Conservation (phyloP, 768 basidiomycete genomes). For the Lentinula lateritia region DNA sequence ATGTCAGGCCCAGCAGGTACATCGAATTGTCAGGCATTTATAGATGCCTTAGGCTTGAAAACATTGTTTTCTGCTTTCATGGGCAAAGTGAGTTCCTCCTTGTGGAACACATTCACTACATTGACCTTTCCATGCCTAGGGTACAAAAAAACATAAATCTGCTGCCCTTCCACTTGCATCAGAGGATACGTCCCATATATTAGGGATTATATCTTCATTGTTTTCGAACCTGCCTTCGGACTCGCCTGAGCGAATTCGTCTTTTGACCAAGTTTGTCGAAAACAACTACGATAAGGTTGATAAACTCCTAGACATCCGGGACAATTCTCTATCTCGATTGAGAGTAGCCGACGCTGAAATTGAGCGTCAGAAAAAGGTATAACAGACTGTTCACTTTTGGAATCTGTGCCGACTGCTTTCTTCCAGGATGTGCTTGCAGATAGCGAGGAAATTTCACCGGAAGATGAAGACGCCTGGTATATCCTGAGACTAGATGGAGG, state of each 20-base stretch:
- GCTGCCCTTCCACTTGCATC: slow-evolving; percentile 43
- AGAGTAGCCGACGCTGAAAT: slow-evolving; percentile 61
- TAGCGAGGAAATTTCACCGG: slow-evolving; percentile 50
- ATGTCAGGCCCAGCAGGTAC: slow-evolving; percentile 74
- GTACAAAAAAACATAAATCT: slow-evolving; percentile 61
- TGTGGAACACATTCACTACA: slow-evolving; percentile 1
- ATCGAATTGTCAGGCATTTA: slow-evolving; percentile 73
- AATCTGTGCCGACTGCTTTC: neutral
- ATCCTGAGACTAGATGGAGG: slow-evolving; percentile 85
- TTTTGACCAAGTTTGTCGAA: slow-evolving; percentile 94
- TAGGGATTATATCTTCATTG: slow-evolving; percentile 85
- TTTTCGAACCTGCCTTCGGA: slow-evolving; percentile 86
- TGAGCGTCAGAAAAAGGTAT: slow-evolving; percentile 59
- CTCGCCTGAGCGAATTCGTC: slow-evolving; percentile 69
- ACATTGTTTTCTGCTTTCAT: slow-evolving; percentile 88
- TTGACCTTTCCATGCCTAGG: slow-evolving; percentile 21
- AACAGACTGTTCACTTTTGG: slow-evolving; percentile 8
- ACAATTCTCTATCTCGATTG: slow-evolving; percentile 58
- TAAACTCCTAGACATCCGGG: slow-evolving; percentile 84
- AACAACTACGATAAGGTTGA: slow-evolving; percentile 91
- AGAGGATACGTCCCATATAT: slow-evolving; percentile 83
- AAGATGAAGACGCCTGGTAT: slow-evolving; percentile 76
- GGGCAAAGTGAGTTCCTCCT: slow-evolving; percentile 69
- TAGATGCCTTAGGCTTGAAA: slow-evolving; percentile 85
- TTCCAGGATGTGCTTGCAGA: slow-evolving; percentile 48